These are phyloP conservation scores for Cercis canadensis DNA, from an alignment of 306 rosid genomes.

Conservation along the genomic window DNA sequence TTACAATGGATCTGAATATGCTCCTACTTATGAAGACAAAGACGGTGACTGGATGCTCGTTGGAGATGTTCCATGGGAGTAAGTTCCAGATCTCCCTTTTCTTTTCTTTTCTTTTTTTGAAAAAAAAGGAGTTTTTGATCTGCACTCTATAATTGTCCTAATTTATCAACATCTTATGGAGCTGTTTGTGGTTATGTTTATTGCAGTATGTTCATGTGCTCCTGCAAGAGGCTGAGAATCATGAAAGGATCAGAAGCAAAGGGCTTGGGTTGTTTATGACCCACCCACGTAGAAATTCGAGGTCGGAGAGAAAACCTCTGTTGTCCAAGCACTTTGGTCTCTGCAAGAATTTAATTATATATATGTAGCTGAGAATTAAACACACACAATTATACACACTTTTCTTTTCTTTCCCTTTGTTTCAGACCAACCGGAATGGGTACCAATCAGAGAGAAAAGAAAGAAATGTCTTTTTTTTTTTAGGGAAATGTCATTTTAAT, in stretches of 20 bases:
- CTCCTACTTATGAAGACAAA: slow-evolving; percentile 84
- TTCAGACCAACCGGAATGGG: background rate
- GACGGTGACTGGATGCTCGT: slow-evolving; percentile 97
- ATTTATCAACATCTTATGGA: slow-evolving; percentile 16
- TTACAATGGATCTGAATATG: slow-evolving; percentile 67
- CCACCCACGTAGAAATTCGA: background rate
- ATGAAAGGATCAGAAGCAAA: slow-evolving; percentile 73
- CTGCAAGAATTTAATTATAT: background rate
- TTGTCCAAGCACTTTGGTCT: slow-evolving; percentile 5
- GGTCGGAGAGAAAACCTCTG: slow-evolving; percentile 10
- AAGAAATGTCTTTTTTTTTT: background rate
- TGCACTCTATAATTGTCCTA: background rate
- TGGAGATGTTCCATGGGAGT: slow-evolving; percentile 97
- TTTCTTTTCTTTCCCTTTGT: slow-evolving; percentile 17
- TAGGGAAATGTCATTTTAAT: slow-evolving; percentile 13
- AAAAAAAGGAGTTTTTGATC: no score
- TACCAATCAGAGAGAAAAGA: background rate
- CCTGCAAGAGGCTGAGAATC: slow-evolving; percentile 72
- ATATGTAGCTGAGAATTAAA: background rate
- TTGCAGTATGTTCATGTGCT: slow-evolving; percentile 69
- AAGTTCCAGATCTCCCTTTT: slow-evolving; percentile 35
- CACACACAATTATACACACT: slow-evolving; percentile 5
- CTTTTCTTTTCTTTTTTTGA: background rate
- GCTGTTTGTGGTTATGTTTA: background rate
- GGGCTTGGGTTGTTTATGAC: slow-evolving; percentile 57